Conservation (phyloP, 2,329 filamentous ascomycete genomes). For the Rutstroemia sydowiana region DNA sequence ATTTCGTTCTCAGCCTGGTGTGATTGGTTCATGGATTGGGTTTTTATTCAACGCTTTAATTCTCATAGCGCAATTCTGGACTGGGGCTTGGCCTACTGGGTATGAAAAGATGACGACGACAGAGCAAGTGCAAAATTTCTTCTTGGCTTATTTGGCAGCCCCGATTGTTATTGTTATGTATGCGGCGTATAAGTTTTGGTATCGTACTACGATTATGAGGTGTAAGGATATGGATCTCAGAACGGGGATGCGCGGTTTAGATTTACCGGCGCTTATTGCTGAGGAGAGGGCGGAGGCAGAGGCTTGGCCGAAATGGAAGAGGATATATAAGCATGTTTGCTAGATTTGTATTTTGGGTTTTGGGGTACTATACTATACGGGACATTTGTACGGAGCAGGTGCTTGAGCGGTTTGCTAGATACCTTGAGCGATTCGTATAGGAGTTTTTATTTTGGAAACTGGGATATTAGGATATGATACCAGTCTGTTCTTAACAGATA, state of each 20-base stretch:
- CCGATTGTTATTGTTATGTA: slow-evolving; percentile 65
- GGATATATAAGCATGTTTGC: slow-evolving; percentile 65
- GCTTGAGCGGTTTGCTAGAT: too few relatives aligned
- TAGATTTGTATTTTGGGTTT: too few relatives aligned
- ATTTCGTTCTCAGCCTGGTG: slow-evolving; percentile 71
- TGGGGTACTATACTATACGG: too few relatives aligned
- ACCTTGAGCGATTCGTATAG: too few relatives aligned
- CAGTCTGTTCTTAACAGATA: too few relatives aligned
- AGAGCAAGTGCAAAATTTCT: slow-evolving; percentile 58
- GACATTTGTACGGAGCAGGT: too few relatives aligned
- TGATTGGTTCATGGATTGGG: slow-evolving; percentile 74
- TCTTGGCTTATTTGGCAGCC: slow-evolving; percentile 62
- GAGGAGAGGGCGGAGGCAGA: slow-evolving; percentile 72
- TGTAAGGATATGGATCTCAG: slow-evolving; percentile 75
- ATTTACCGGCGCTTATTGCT: slow-evolving; percentile 68
- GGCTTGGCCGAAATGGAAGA: slow-evolving; percentile 71
- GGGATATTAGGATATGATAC: too few relatives aligned
- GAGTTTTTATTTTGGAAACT: too few relatives aligned
- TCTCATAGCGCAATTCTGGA: slow-evolving; percentile 81
- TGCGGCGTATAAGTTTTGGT: slow-evolving; percentile 67
- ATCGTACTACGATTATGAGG: slow-evolving; percentile 59
- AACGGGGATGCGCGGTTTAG: slow-evolving; percentile 79
- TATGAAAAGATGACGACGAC: slow-evolving; percentile 39
- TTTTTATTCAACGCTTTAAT: slow-evolving; percentile 69
- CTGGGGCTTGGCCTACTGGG: slow-evolving; percentile 68